Evolutionary conservation across 2,329 filamentous ascomycete species (phyloP), one percentile per base, ranked within the genome.

Genomic region (Didymella glomerata): DNA sequence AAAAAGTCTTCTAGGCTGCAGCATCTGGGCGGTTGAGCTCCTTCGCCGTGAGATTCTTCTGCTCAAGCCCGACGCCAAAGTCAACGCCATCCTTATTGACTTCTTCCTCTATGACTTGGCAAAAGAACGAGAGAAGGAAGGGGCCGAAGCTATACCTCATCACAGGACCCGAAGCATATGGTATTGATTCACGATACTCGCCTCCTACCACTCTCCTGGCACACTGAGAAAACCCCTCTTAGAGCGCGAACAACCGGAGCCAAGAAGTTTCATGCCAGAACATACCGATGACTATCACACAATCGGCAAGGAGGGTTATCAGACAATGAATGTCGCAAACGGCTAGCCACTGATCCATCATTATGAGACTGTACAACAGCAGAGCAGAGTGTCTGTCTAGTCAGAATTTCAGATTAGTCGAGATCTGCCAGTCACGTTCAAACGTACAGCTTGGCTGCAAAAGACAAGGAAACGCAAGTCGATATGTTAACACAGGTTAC

Each of bases 31-130:
- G 61, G 91, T 98, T 1, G 95, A 99, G 76, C 80, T 97, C 63
- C 90, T 99, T 64, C 84, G 88, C 52, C 85, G 90, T 32, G 91
- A 97, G 75, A 98, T 99, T 49, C 72, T 88, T 56, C 85, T 83
- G 45, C 78, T 86, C 14, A 87, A 97, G 69, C 91, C 93, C 1
- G 87, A 89, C 10, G 84, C 88, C 1, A 79, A 80, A 16, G 77
- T 90, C 63, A 99, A 99, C 74, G 93, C 95, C 25, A 92, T 98
- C 38, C 78, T 99, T 68, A 95, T 99, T 63, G 95, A 99, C 77
- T 99, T 98, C 79, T 97, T 97, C 77, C 81, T 99, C 54, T 99
- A 99, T 74, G 95, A 99, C 79, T 88, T 90, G 18, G 93, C 95
- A 80, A 99, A 98, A 77, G 90, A 92, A 72, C 77, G 90, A 73